Percentiles rank a stretch among this genome's conserved stretches.
These are phyloP conservation scores for Aspergillus costaricaensis DNA, from an alignment of 2,329 filamentous ascomycete species.

Conservation along the genomic window DNA sequence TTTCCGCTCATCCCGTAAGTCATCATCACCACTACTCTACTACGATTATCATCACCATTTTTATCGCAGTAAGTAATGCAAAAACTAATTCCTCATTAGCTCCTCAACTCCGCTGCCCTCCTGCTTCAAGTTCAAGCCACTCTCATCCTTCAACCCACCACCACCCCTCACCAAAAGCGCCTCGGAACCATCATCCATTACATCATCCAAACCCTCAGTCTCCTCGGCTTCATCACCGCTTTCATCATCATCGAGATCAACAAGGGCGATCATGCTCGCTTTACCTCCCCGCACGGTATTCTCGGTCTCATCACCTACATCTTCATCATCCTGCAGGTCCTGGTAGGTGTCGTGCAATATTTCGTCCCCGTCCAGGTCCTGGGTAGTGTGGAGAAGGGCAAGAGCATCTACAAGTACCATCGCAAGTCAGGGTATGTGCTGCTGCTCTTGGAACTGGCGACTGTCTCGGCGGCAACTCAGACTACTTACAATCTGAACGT, in stretches of 20 bases:
- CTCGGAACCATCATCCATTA: conserved; percentile 67
- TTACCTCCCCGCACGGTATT: conserved; percentile 78
- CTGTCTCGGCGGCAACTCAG: conserved; percentile 72
- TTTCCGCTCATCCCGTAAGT: conserved; percentile 83
- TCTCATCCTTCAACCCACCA: conserved; percentile 84
- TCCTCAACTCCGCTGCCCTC: conserved; percentile 65
- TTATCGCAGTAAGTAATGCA: background rate
- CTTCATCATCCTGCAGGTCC: conserved; percentile 69
- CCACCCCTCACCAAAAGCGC: conserved; percentile 72
- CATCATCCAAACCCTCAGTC: conserved; percentile 62
- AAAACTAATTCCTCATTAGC: conserved; percentile 31
- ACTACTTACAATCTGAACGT: conserved; percentile 72
- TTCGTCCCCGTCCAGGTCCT: conserved; percentile 68
- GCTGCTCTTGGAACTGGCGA: conserved; percentile 69
- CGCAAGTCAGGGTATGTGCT: conserved; percentile 74
- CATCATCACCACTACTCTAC: conserved; percentile 29
- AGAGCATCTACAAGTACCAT: conserved; percentile 88
- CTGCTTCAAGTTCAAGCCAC: conserved; percentile 77
- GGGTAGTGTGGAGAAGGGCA: conserved; percentile 76
- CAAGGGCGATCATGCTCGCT: conserved; percentile 70
- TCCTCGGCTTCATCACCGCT: conserved; percentile 42
- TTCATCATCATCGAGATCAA: conserved; percentile 63
- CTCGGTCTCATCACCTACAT: conserved; percentile 77
- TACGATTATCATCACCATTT: conserved; percentile 14
- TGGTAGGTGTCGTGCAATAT: conserved; percentile 82